Evolutionary conservation across 164 flowering plant genomes (phyloP), one percentile per base, ranked within the genome.

Genomic region (grape (Vitis vinifera)): DNA sequence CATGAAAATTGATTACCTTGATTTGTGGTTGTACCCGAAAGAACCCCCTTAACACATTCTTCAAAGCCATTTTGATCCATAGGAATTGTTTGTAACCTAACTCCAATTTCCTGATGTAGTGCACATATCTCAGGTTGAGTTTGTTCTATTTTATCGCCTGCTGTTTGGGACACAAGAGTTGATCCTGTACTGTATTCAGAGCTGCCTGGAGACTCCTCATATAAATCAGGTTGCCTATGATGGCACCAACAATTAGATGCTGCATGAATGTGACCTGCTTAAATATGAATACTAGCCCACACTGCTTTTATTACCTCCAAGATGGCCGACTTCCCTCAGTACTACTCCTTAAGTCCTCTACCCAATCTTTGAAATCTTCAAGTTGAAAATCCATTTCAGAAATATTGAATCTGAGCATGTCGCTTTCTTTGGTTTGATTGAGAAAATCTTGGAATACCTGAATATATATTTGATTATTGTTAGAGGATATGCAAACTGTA

Each of bases 131-230:
- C 91, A 74, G 73, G 58, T 73, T 79, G 85, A 76, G 74, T 57
- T 66, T 76, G 75, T 62, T 84, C 89, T 53, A 63, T 48, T 75
- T 78, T 84, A 31, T 87, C 87, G 72, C 67, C 70, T 37, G 78
- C 75, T 61, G 79, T 53, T 55, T 81, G 80, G 13, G 84, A 76
- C 65, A 85, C 67, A 55, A 79, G 73, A 72, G 87, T 88, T 70
- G 98, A 91, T 69, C 91, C 96, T 49, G 92, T 89, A 72, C 97
- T 93, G 73, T 85, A 86, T 52, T 86, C 97, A 10, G 99, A 93
- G 81, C 91, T 88, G 58, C 85, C 88, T 59, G 97, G 89, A 63
- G 99, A 90, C 64, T 87, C 88, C 58, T 82, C 89, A 58, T 80
- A 81, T 59, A 84, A 66, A 80, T 85, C 89, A 48, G 78, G 82